A percentile compares a stretch with the other conserved stretches of the same genome.
These are phyloP conservation scores for Elongisporangium undulatum DNA, from an alignment of 352 stramenopile genomes.

Conservation along the genomic window DNA sequence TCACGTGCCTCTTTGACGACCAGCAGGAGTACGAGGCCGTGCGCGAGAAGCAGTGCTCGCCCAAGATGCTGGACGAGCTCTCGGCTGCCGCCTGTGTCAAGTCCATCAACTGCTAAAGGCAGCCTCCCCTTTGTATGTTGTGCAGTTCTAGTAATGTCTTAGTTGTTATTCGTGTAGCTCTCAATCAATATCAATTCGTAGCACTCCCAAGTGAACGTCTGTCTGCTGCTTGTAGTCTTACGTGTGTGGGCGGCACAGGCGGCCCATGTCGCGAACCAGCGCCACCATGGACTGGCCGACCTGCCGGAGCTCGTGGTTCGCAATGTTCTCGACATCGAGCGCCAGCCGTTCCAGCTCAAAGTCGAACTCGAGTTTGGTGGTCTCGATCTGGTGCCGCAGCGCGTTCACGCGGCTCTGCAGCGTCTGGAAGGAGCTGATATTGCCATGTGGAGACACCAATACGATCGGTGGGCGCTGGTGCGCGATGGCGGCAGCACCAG, in stretches of 20 bases:
- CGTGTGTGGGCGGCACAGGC: constrained; percentile 12
- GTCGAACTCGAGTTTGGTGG: constrained; percentile 31
- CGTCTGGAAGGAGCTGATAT: constrained; percentile 15
- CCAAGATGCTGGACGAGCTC: not conserved
- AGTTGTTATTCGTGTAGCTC: too few species aligned
- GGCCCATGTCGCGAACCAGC: constrained; percentile 54
- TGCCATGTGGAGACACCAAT: constrained; percentile 4
- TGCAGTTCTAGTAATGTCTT: not conserved
- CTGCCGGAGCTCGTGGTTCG: constrained; percentile 28
- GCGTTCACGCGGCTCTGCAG: constrained; percentile 53
- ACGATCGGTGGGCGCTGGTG: not conserved
- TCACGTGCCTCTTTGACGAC: not conserved
- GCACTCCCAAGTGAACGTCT: not conserved
- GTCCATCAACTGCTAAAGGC: not conserved
- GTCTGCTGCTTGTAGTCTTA: not conserved
- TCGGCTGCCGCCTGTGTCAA: not conserved
- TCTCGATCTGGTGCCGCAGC: constrained; percentile 40
- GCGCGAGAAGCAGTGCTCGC: not conserved
- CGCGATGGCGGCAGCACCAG: not conserved
- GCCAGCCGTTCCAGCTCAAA: constrained; percentile 31
- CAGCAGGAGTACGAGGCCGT: not conserved
- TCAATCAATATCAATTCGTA: not conserved
- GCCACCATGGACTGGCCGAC: constrained; percentile 45
- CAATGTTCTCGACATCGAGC: constrained; percentile 33
- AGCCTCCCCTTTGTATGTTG: not conserved